Evolutionary conservation across 2,329 filamentous ascomycete genomes (phyloP), one percentile per base, ranked within the genome.

Genomic region (Verticillium nonalfalfae): DNA sequence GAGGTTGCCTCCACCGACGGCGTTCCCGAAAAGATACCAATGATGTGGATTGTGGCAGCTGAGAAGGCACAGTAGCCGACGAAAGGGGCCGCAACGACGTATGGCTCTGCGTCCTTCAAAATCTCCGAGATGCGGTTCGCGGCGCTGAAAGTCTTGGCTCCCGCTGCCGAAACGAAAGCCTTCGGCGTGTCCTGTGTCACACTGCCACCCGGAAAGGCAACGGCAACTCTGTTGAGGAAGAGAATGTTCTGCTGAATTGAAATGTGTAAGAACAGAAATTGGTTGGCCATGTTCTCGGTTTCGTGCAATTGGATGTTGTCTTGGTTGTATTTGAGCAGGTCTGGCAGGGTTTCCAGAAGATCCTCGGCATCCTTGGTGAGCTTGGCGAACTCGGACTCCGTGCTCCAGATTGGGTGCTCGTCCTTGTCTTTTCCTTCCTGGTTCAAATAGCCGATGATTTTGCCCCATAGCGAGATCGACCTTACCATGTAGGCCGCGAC

Each of bases 21-120:
- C 66, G 96, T 93, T 64, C 91, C 91, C 4, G 92, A 95, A 71
- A 97, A 96, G 3, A 96, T 92, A 6, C 92, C 92, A 68, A 93
- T 90, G 26, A 98, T 90, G 70, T 98, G 95, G n/a, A 97, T 90
- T 0, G 92, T 96, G 59, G 92, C 95, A 1, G 94, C 93, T 26
- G 93, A 86, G 72, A 97, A 98, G 1, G 94, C 93, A 68, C 91
- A 96, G 73, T 98, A 99, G 1, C 95, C 94, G 1, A 93, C 90
- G 73, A 98, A 98, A 0, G 95, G 95, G 0, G 93, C 94, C 0
- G 93, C 89, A 7, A 98, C 85, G 63, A 90, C 87, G 71, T 94
- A 88, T 13, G 90, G 85, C 69, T 93, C 89, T 3, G 90, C 86
- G 66, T 96, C 91, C 66, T 89, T 88, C 58, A 98, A 85, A 56